These are phyloP conservation scores for Phaffomyces opuntiae DNA, from an alignment of 805 yeast species.

Conservation along the genomic window DNA sequence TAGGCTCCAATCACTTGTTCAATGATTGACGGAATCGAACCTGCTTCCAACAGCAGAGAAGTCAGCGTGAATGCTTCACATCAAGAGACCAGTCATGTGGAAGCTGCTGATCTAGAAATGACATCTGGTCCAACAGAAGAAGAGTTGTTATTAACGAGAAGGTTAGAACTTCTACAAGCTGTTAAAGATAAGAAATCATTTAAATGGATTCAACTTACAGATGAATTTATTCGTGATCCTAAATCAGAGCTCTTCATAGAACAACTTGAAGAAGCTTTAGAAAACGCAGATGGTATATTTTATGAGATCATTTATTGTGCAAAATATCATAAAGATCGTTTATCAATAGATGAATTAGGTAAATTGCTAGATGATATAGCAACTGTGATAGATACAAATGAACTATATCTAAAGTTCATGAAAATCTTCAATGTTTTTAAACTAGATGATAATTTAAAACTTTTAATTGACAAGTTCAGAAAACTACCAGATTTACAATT, in stretches of 20 bases:
- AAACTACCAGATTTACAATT: constrained; percentile 16
- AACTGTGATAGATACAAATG: constrained; percentile 3
- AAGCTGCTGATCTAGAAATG: constrained; percentile 8
- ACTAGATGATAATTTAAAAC: constrained; percentile 16
- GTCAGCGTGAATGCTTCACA: neutral
- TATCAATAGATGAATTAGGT: constrained; percentile 4
- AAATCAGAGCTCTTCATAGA: neutral
- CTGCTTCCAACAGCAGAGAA: neutral
- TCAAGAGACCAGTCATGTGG: neutral
- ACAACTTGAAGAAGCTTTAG: constrained; percentile 1
- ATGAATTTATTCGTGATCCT: neutral
- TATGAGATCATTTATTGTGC: constrained; percentile 18
- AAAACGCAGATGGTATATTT: constrained; percentile 10
- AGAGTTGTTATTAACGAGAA: neutral
- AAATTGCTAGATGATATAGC: constrained; percentile 15
- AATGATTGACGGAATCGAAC: neutral
- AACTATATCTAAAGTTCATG: constrained; percentile 23
- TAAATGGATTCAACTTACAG: constrained; percentile 9
- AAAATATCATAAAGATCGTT: constrained; percentile 13
- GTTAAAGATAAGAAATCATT: neutral
- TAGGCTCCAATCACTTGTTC: too few species aligned
- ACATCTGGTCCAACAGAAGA: neutral
- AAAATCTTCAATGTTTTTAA: constrained; percentile 24
- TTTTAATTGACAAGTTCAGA: constrained; percentile 22
- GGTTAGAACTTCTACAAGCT: neutral